These are phyloP conservation scores for Pluteus cervinus DNA, from an alignment of 768 basidiomycete species.

Conservation along the genomic window DNA sequence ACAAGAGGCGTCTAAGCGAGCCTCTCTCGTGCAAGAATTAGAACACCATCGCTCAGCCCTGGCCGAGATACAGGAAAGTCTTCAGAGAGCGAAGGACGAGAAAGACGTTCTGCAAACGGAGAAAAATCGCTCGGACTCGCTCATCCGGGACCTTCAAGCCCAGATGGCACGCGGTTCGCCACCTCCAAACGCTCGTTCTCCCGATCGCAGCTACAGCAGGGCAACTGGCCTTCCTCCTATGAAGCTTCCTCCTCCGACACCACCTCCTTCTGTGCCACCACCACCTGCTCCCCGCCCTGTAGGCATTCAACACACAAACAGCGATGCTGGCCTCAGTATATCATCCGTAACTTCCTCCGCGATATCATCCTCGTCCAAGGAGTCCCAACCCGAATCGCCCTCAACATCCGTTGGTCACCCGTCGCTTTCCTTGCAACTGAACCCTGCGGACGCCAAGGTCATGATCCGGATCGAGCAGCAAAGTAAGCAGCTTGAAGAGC, in stretches of 20 bases:
- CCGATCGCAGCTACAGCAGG: conserved; percentile 55
- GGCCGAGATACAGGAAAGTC: conserved; percentile 70
- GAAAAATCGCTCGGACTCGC: conserved; percentile 57
- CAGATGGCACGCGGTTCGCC: conserved; percentile 59
- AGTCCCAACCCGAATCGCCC: conserved; percentile 67
- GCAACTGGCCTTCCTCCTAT: conserved; percentile 55
- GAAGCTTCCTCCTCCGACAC: conserved; percentile 83
- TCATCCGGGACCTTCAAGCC: conserved; percentile 76
- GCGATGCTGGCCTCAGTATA: conserved; percentile 49
- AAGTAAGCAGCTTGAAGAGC: conserved; percentile 71
- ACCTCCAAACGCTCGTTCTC: conserved; percentile 47
- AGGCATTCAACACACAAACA: conserved; percentile 27
- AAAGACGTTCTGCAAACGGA: conserved; percentile 73
- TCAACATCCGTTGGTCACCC: conserved; percentile 51
- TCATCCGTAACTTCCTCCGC: conserved; percentile 56
- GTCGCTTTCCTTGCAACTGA: conserved; percentile 28
- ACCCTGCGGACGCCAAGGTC: conserved; percentile 49
- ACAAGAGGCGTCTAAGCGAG: conserved; percentile 68
- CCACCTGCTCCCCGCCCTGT: conserved; percentile 64
- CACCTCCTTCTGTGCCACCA: conserved; percentile 83
- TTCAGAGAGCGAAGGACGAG: conserved; percentile 78
- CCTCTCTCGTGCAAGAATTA: conserved; percentile 68
- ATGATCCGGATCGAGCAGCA: conserved; percentile 63
- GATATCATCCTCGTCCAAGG: conserved; percentile 54
- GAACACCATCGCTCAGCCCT: conserved; percentile 73